Conservation (phyloP, 805 yeast genomes). For the Yueomyces sp. region DNA sequence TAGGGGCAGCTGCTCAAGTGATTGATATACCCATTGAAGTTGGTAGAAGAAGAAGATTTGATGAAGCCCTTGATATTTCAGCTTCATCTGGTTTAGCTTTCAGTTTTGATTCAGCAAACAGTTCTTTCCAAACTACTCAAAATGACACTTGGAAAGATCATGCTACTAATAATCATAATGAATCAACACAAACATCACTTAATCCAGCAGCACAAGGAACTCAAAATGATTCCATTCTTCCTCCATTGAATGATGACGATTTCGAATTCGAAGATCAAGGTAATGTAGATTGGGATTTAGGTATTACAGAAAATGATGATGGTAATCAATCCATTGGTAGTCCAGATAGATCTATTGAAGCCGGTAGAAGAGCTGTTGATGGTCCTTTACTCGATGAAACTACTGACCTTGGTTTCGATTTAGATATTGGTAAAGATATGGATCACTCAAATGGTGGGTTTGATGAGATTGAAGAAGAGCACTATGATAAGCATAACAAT, state of each 20-base stretch:
- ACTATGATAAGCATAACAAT: not conserved
- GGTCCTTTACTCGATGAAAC: conserved; percentile 13
- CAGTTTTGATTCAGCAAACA: conserved; percentile 21
- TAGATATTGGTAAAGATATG: conserved; percentile 31
- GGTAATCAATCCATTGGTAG: conserved; percentile 11
- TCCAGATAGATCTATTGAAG: conserved; percentile 49
- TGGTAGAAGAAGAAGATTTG: conserved; percentile 17
- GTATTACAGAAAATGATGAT: conserved; percentile 9
- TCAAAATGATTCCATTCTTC: not conserved
- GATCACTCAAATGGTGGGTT: conserved; percentile 18
- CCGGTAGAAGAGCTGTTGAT: conserved; percentile 39
- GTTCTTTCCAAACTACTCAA: conserved; percentile 7
- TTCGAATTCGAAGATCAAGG: conserved; percentile 16
- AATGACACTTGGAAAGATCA: conserved; percentile 14
- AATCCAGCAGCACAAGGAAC: not conserved
- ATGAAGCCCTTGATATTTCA: conserved; percentile 10
- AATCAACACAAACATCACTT: not conserved
- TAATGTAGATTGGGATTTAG: conserved; percentile 19
- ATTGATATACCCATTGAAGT: conserved; percentile 19
- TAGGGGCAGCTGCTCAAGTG: conserved; percentile 17
- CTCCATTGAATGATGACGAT: conserved; percentile 8
- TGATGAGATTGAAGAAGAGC: conserved; percentile 8
- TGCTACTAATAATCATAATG: conserved; percentile 1
- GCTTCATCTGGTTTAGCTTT: conserved; percentile 16
- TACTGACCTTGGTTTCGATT: conserved; percentile 40